A percentile compares a stretch with the other conserved stretches of the same genome.
These are phyloP conservation scores for Mortierella sp. DNA, from an alignment of 371 early-diverging fungal species.

Conservation along the genomic window DNA sequence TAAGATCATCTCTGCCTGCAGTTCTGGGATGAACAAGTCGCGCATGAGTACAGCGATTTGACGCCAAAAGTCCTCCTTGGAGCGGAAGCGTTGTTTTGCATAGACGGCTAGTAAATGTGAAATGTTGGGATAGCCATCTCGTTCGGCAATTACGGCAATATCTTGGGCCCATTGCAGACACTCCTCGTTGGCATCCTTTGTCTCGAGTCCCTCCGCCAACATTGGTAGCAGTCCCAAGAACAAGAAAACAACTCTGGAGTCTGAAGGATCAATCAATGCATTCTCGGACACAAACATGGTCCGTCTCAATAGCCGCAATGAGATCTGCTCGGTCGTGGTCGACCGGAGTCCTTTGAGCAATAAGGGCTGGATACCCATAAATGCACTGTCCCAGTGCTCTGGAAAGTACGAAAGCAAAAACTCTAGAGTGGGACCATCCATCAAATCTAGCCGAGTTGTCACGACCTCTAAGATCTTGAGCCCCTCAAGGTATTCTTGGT, in stretches of 20 bases:
- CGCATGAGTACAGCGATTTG: slow-evolving; percentile 73
- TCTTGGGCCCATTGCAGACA: slow-evolving; percentile 63
- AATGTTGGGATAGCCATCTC: slow-evolving; percentile 62
- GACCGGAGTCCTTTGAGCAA: slow-evolving; percentile 82
- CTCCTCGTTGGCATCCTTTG: slow-evolving; percentile 48
- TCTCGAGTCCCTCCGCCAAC: slow-evolving; percentile 75
- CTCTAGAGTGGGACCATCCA: slow-evolving; percentile 56
- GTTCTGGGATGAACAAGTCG: slow-evolving; percentile 74
- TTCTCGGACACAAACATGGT: slow-evolving; percentile 69
- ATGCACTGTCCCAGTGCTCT: slow-evolving; percentile 80
- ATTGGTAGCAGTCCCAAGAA: slow-evolving; percentile 78
- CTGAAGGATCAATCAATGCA: slow-evolving; percentile 75
- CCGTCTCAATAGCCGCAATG: slow-evolving; percentile 67
- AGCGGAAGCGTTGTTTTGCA: slow-evolving; percentile 74
- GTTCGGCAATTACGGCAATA: slow-evolving; percentile 68
- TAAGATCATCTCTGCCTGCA: slow-evolving; percentile 71
- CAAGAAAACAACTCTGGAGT: slow-evolving; percentile 72
- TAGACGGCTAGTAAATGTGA: slow-evolving; percentile 71
- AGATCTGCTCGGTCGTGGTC: slow-evolving; percentile 66
- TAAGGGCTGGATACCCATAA: slow-evolving; percentile 82
- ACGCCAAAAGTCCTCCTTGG: slow-evolving; percentile 79
- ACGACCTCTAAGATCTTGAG: slow-evolving; percentile 74
- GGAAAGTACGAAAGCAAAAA: slow-evolving; percentile 72
- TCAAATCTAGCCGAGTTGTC: slow-evolving; percentile 66
- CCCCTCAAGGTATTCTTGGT: slow-evolving; percentile 82